Base-by-base conservation (phyloP, 2,329 filamentous ascomycete species). In the Blastomyces parvus region DNA sequence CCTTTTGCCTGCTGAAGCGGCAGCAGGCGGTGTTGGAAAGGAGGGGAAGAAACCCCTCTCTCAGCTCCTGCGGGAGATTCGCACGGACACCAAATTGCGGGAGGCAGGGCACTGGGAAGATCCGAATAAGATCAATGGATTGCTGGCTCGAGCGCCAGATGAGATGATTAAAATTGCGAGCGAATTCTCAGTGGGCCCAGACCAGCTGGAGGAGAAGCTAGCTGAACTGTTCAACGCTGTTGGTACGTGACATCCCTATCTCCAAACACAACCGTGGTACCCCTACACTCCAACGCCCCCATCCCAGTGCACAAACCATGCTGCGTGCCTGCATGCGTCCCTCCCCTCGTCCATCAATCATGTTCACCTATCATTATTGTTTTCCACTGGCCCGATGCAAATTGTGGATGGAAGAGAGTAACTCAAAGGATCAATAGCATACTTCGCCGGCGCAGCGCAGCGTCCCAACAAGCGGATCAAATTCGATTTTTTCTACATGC, bases 401-500 rank as follows among this genome's bases (percentile, higher is more conserved):
- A 36, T 2, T 44, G 38, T 22, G 38, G 7, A 59, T 5, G 14
- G n/a, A 44, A 27, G 13, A 36, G 13, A 22, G 25, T 59, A 33
- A 59, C 30, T 59, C 36, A 59, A 46, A 27, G 1, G 1, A 13
- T 33, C 38, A 40, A 59, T 65, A 76, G 82, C 80, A 0, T 85
- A 83, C 70, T 84, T 80, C 69, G 81, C 83, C n/a, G 78, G 75
- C 0, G 83, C 87, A 0, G 84, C 90, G 0, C 83, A 89, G 68
- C 79, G 83, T 38, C 84, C 84, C 0, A 79, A 80, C 0, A 88
- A 91, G 72, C 74, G 81, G 27, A 79, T 87, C 59, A 91, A 88
- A 72, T 86, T 90, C 72, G 92, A 96, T 73, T 97, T 97, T 74
- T 94, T 87, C 78, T 80, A 79, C 71, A 91, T 92, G 69, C 92